Evolutionary conservation across 2,329 filamentous ascomycete species (phyloP), one percentile per base, ranked within the genome.

Genomic region (Diplodia seriata): DNA sequence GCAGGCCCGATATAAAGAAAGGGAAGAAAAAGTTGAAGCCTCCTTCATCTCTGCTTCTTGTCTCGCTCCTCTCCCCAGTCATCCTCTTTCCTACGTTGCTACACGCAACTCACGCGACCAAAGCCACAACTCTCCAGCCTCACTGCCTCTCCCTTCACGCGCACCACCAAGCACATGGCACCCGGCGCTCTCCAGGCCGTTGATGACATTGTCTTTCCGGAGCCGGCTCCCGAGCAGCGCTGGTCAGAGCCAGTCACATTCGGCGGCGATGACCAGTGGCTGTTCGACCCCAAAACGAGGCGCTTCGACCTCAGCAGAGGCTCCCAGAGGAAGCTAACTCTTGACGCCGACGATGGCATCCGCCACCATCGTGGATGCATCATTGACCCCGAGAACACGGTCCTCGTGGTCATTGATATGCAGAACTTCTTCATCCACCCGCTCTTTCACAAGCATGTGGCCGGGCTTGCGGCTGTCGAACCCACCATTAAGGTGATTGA

Each of bases 391-490:
- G 70, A 72, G 26, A 77, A 73, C 43, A 77, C 80, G 1, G 73
- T 80, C 31, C 70, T 81, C 36, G 76, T 81, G 33, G 72, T 81
- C 38, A 76, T 81, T 64, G 79, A 81, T 71, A 81, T 81, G 79
- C 80, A 81, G 67, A 81, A 81, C 71, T 81, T 80, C 72, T 81
- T 81, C 70, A 71, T 81, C 55, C 71, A 77, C 55, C 74, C 75
- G 4, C 69, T 73, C 8, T 75, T 76, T 66, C 73, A 73, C 40
- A 69, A 76, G 49, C 75, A 77, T 56, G 56, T 29, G 11, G 29
- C 50, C 14, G 66, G 64, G 18, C 71, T 77, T 61, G 72, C 73
- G n/a, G 73, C 79, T 18, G 71, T 81, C 15, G 70, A 76, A 18
- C 79, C 80, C 14, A 75, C 77, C 14, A 56, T 80, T 68, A 77